Evolutionary conservation across 2,329 filamentous ascomycete species (phyloP), one percentile per base, ranked within the genome.

Genomic region (Capronia americana): DNA sequence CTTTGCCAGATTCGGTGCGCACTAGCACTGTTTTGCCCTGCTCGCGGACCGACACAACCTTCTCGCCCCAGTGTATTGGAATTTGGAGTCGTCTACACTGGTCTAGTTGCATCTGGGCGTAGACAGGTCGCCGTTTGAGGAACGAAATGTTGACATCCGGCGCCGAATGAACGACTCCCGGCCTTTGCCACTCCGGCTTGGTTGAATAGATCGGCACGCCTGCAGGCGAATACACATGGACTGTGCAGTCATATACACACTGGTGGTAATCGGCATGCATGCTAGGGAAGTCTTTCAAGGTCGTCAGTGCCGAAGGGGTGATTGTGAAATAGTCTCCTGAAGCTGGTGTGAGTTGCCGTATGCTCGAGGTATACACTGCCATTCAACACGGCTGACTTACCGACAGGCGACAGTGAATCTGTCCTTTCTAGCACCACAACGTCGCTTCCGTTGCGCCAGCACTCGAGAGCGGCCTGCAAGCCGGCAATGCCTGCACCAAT

Each of bases 401-500:
- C 59, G 12, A 62, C 24, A 17, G 51, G 46, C 23, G 53, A 68
- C 26, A 70, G 34, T 34, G 59, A 28, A 14, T 51, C 30, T 20
- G 50, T 53, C 44, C 62, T 82, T 63, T 85, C 83, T 44, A 83
- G 72, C 20, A 76, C 67, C 4, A 72, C 20, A 3, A 72, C 70
- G 24, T 66, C 61, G 48, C 70, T 66, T 8, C 61, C 61, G 58
- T 64, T 70, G 48, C 68, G 68, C 57, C 65, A 51, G 50, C 68
- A 71, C 58, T 71, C 74, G 24, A 77, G 73, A 8, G 75, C 75
- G 11, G 75, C 75, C 12, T 74, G 70, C 11, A 77, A 68, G 2
- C 75, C 75, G n/a, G 73, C 75, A 30, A 77, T 73, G 4, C 75
- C 75, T 23, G 72, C 63, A 79, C 84, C 84, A 6, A 86, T 82